Base-by-base conservation (phyloP, 164 flowering plant species). In the Magnolia officinalis region DNA sequence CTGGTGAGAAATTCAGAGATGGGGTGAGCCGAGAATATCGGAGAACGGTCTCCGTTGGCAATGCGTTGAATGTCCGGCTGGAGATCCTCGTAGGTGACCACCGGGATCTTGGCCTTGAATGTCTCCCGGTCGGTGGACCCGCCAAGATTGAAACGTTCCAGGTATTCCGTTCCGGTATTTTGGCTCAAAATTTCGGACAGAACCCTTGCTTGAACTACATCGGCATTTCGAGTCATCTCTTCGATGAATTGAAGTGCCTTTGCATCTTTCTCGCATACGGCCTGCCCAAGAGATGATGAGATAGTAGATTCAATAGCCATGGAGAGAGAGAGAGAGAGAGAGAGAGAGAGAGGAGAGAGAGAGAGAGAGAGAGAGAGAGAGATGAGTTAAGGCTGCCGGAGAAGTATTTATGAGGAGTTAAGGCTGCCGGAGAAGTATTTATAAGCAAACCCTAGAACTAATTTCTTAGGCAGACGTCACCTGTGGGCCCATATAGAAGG, bases 1-100 rank as follows among this genome's bases (percentile, higher is more conserved):
- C 88, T 86, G 61, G 87, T 83, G 72, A 84, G 84, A 65, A 86
- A 84, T 50, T 86, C 88, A 11, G 88, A 83, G 61, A 86, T 79
- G 67, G 88, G 88, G 45, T 80, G 81, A 49, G 83, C 49, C 2
- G 82, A 82, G 6, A 86, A 51, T 71, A 86, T 86, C 13, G 87
- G 74, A 13, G 88, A 86, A 4, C 79, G 80, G 63, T 86, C 88
- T 4, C 89, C 88, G 24, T 86, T 81, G 2, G 88, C 88, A 66
- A 86, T 86, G 18, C 88, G 82, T 11, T 82, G 84, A 64, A 86
- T 86, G 51, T 82, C 81, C 1, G 83, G 83, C 78, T 83, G 79
- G 51, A 86, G 80, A 79, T 86, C 83, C 65, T 84, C 87, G 77
- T 86, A 86, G 26, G 81, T 75, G 45, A 83, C 77, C 26, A 86